These are phyloP conservation scores for Fusarium chaquense DNA, from an alignment of 2,329 filamentous ascomycete genomes.

Conservation along the genomic window DNA sequence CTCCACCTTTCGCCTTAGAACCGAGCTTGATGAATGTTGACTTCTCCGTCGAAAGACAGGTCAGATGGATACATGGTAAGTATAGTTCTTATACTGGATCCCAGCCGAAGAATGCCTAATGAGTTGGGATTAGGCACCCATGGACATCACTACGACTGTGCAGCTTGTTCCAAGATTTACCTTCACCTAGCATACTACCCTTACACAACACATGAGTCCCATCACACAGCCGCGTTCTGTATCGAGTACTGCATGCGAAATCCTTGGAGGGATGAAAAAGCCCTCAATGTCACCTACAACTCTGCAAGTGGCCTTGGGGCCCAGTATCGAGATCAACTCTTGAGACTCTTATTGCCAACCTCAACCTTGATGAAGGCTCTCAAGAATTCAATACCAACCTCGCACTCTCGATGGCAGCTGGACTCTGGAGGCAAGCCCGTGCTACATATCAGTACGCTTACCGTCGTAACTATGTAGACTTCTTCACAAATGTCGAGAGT, in stretches of 20 bases:
- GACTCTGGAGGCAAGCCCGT: not conserved
- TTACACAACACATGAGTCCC: not conserved
- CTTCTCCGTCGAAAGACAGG: accelerated
- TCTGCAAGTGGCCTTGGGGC: accelerated
- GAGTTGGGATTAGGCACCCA: accelerated
- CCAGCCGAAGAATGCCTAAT: not conserved
- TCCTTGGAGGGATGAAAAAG: not conserved
- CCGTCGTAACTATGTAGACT: not conserved
- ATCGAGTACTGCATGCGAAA: not conserved
- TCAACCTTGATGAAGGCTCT: accelerated
- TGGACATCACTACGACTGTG: accelerated
- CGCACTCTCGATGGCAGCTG: not conserved
- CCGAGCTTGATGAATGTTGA: not conserved
- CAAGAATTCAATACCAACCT: not conserved
- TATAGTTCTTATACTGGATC: not conserved
- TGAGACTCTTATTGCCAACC: accelerated
- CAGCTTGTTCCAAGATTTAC: not conserved
- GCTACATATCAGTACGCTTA: not conserved
- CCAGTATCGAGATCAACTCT: accelerated
- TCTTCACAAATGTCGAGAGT: not conserved
- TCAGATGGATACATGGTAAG: not conserved
- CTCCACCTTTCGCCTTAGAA: not conserved
- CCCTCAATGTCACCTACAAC: not conserved
- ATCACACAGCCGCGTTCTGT: not conserved
- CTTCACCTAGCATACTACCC: not conserved